Conservation (phyloP, 208 protist genomes). For the Jaenimonas drosophilae region DNA sequence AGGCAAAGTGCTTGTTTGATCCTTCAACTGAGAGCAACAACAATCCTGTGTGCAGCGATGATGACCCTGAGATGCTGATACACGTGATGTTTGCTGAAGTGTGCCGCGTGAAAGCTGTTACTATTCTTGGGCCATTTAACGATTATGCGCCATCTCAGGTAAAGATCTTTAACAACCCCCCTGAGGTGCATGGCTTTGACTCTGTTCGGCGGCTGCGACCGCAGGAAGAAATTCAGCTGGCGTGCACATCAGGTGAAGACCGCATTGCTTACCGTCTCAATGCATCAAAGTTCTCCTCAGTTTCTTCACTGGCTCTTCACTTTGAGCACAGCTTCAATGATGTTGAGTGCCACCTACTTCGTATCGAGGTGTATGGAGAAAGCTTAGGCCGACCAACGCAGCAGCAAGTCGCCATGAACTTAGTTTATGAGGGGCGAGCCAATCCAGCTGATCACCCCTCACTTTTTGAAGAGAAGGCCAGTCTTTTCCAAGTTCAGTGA, state of each 20-base stretch:
- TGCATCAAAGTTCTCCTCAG: constrained; percentile 45
- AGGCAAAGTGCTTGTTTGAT: constrained; percentile 48
- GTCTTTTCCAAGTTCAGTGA: no score
- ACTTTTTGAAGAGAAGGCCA: constrained; percentile 41
- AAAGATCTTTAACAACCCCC: constrained; percentile 70
- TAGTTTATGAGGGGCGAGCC: constrained; percentile 70
- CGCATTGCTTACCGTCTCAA: constrained; percentile 74
- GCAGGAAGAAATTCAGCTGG: constrained; percentile 68
- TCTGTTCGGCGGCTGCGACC: constrained; percentile 59
- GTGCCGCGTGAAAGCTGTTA: constrained; percentile 51
- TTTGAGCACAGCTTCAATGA: constrained; percentile 73
- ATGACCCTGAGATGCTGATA: constrained; percentile 69
- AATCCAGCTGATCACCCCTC: constrained; percentile 79
- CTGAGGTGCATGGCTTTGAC: constrained; percentile 53
- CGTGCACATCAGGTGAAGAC: constrained; percentile 41
- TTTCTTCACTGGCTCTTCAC: constrained; percentile 40
- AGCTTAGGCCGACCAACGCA: constrained; percentile 41
- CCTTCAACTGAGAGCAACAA: constrained; percentile 29
- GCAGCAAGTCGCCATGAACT: constrained; percentile 68
- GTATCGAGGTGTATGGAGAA: constrained; percentile 82
- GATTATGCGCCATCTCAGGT: constrained; percentile 51
- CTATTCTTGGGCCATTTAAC: constrained; percentile 40
- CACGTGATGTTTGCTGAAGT: constrained; percentile 50
- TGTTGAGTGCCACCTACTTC: constrained; percentile 60
- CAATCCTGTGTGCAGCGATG: constrained; percentile 65